Base-by-base conservation (phyloP, 2,329 filamentous ascomycete species). In the Colletotrichum aenigma region DNA sequence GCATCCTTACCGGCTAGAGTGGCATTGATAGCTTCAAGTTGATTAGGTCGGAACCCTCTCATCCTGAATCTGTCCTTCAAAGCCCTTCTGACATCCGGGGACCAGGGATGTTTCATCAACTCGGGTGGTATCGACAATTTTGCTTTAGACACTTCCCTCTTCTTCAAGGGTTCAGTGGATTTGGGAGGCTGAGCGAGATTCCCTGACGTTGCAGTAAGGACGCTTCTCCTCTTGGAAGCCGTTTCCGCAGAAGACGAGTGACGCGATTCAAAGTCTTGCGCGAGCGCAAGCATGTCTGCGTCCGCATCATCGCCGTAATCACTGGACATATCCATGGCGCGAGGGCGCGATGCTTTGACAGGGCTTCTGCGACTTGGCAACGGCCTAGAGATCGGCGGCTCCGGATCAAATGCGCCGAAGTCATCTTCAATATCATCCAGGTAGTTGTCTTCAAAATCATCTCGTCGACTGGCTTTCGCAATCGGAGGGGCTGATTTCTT, bases 11-110 rank as follows among this genome's bases (percentile, higher is more conserved):
- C 97, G 34, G 88, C 89, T 61, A 99, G 87, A 0, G 97, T 98
- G 2, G 96, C 94, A 83, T 99, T 98, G 83, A 99, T 98, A 16
- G 97, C 96, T 84, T 98, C 95, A 3, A 98, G 89, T 82, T 99
- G 97, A 81, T 98, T 97, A 70, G 93, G 92, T 34, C 97, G 93
- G 81, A 99, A 99, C 0, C 95, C 95, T 70, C 91, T 92, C 83
- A 99, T 93, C 77, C 93, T 91, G 81, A 99, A 99, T 4, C 93
- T 90, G 79, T 96, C 93, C 80, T 94, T 95, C 78, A 99, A 86
- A n/a, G 93, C 94, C 70, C 88, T 89, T 78, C 93, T 94, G 28
- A 99, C 94, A 79, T 98, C 96, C 58, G 91, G 88, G 18, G 96
- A 98, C 97, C 97, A 99, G 6, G 92, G 88, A 80, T 93, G 89